phyloP scores from a whole-genome alignment of 2,329 filamentous ascomycete species.

The Colletotrichum trifolii region DNA sequence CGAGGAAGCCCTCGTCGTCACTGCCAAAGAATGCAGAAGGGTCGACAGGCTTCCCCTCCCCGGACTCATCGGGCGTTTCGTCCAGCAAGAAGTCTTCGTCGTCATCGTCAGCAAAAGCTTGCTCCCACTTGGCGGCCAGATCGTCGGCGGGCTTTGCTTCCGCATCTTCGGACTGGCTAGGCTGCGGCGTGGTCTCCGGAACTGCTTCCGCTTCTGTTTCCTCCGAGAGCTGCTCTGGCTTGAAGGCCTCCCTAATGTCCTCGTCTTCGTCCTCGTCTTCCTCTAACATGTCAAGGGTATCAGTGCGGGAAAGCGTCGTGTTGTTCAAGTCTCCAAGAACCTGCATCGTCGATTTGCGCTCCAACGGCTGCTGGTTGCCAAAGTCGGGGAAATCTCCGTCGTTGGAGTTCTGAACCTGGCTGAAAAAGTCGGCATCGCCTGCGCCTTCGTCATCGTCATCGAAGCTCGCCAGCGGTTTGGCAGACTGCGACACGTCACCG shows the following conservation, averaged over 20 bases:
- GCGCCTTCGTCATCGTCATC: conserved; percentile 59
- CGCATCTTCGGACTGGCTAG: conserved; percentile 35
- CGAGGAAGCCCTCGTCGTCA: conserved; percentile 86
- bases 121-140: conserved; percentile 84
- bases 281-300: conserved; percentile 45
- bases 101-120: conserved; percentile 80
- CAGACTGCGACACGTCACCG: conserved; percentile 39
- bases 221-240: not conserved
- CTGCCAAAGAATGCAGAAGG: conserved; percentile 78
- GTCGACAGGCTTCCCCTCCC: conserved; percentile 63
- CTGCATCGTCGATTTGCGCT: conserved; percentile 77
- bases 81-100: conserved; percentile 73
- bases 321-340: conserved; percentile 65
- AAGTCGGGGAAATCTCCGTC: conserved; percentile 41
- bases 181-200: conserved; percentile 6
- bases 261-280: conserved; percentile 43
- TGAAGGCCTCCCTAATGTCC: not conserved
- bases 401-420: conserved; percentile 55
- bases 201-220: not conserved
- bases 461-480: conserved; percentile 44
- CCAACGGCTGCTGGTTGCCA: conserved; percentile 52
- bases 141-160: conserved; percentile 62
- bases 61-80: conserved; percentile 58
- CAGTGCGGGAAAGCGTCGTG: conserved; percentile 40
- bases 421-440: conserved; percentile 72